Evolutionary conservation across 23 red algal genomes (phyloP).

Genomic region (Porphyridium purpureum): DNA sequence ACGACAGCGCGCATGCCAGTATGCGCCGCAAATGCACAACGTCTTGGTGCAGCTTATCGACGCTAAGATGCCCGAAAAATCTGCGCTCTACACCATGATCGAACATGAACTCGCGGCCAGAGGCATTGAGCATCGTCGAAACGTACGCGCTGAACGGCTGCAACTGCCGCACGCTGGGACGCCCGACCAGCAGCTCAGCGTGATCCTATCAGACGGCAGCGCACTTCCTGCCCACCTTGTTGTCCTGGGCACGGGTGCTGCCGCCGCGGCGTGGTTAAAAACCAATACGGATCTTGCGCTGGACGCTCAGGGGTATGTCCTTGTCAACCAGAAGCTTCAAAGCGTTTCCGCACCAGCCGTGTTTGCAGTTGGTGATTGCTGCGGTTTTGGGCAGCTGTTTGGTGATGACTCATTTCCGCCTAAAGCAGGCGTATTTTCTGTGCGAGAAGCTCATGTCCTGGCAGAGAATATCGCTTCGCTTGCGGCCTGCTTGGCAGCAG

Average conservation of each 20-base stretch:
- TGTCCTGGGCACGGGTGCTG: constrained; percentile 40
- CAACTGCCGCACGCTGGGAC: too few species aligned
- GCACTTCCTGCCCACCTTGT: constrained; percentile 13
- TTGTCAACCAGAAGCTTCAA: constrained; percentile 16
- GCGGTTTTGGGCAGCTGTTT: too few species aligned
- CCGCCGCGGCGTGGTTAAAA: constrained; percentile 11
- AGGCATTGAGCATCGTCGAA: too few species aligned
- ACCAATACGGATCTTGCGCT: constrained; percentile 3
- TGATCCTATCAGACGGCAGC: constrained; percentile 9
- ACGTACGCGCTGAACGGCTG: too few species aligned
- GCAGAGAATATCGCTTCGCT: constrained; percentile 43
- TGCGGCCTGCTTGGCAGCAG: too few species aligned
- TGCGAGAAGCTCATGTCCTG: constrained; percentile 45
- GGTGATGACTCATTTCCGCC: constrained; percentile 23
- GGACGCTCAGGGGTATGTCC: constrained; percentile 26
- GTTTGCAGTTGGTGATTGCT: constrained; percentile 71
- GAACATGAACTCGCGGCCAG: too few species aligned
- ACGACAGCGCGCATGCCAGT: constrained; percentile 22
- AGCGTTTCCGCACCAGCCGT: constrained; percentile 3
- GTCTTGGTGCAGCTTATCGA: too few species aligned
- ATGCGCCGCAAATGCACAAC: too few species aligned
- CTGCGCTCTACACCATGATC: not conserved
- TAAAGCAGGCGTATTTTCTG: constrained; percentile 71
- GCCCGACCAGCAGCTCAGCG: constrained; percentile 6
- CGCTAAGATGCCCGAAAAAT: too few species aligned